Evolutionary conservation across 1,284 basidiomycete genomes (phyloP).

Genomic region (Sphagnurus paluster): DNA sequence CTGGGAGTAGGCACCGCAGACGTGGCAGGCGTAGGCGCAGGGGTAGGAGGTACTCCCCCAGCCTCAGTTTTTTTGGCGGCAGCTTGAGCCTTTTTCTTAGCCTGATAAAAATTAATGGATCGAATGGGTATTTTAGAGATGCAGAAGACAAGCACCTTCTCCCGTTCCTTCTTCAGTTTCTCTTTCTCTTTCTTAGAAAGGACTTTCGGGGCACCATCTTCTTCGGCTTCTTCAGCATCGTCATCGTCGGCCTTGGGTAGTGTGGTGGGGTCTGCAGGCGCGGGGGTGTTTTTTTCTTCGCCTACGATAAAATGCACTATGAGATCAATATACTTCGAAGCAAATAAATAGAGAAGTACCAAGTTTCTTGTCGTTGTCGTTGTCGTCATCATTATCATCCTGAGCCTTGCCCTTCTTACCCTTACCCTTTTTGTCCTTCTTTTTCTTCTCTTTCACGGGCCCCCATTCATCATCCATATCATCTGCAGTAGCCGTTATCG

Average conservation of each 20-base stretch:
- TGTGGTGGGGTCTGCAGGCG: constrained; percentile 27
- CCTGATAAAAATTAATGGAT: constrained; percentile 46
- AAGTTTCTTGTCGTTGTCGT: constrained; percentile 32
- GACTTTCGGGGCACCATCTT: constrained; percentile 56
- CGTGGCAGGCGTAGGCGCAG: constrained; percentile 27
- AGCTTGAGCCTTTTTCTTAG: constrained; percentile 93
- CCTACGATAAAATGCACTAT: constrained; percentile 6
- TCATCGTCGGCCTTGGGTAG: constrained; percentile 35
- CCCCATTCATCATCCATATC: constrained; percentile 73
- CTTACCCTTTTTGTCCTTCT: constrained; percentile 60
- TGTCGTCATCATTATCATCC: constrained; percentile 39
- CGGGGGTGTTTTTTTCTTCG: constrained; percentile 24
- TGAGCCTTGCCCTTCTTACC: constrained; percentile 54
- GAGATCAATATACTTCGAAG: too few relatives aligned
- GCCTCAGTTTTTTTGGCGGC: constrained; percentile 76
- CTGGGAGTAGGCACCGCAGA: constrained; percentile 26
- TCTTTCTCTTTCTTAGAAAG: constrained; percentile 93
- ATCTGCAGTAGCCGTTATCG: constrained; percentile 57
- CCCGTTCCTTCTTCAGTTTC: constrained; percentile 90
- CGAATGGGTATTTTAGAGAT: background rate
- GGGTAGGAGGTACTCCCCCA: constrained; percentile 29
- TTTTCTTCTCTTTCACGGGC: constrained; percentile 50
- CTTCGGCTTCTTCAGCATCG: constrained; percentile 46
- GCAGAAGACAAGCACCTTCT: constrained; percentile 62
- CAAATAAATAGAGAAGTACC: background rate